Evolutionary conservation across 2,329 filamentous ascomycete genomes (phyloP).

Genomic region (Ambrosiella beaveri): DNA sequence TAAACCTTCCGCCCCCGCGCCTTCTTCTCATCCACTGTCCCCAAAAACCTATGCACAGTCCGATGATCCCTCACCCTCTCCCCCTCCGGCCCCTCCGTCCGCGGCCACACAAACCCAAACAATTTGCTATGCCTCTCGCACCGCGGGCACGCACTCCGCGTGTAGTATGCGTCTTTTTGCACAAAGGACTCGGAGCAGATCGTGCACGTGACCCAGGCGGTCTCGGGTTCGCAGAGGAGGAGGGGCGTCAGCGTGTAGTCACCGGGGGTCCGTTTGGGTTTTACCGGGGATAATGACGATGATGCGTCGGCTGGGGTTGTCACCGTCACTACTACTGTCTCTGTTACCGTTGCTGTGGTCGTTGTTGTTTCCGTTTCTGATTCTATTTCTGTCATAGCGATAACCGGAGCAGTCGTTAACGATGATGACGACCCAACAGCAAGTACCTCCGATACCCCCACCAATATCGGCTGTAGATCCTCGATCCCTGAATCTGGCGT

Average conservation of each 20-base stretch:
- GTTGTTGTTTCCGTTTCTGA: not conserved
- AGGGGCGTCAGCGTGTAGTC: slow-evolving; percentile 71
- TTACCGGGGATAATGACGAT: not conserved
- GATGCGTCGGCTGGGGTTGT: no score
- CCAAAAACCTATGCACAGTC: slow-evolving; percentile 70
- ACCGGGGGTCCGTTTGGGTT: slow-evolving; percentile 38
- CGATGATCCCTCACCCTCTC: slow-evolving; percentile 67
- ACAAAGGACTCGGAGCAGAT: slow-evolving; percentile 72
- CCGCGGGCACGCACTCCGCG: slow-evolving; percentile 68
- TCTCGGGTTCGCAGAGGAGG: slow-evolving; percentile 56
- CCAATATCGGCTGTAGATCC: not conserved
- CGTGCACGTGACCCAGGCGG: slow-evolving; percentile 76
- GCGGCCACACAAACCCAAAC: slow-evolving; percentile 91
- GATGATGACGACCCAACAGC: not conserved
- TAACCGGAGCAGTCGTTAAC: not conserved
- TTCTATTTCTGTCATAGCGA: not conserved
- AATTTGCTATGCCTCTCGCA: slow-evolving; percentile 93
- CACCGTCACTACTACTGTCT: no score
- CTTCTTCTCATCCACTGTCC: slow-evolving; percentile 47
- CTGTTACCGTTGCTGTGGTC: no score
- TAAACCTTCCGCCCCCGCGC: slow-evolving; percentile 24
- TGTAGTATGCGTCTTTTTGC: slow-evolving; percentile 75
- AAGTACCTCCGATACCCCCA: not conserved
- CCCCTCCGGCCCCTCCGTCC: slow-evolving; percentile 67
- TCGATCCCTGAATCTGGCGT: not conserved